Evolutionary conservation across 208 protist species (phyloP).

Genomic region (Trypanosoma cruzi): DNA sequence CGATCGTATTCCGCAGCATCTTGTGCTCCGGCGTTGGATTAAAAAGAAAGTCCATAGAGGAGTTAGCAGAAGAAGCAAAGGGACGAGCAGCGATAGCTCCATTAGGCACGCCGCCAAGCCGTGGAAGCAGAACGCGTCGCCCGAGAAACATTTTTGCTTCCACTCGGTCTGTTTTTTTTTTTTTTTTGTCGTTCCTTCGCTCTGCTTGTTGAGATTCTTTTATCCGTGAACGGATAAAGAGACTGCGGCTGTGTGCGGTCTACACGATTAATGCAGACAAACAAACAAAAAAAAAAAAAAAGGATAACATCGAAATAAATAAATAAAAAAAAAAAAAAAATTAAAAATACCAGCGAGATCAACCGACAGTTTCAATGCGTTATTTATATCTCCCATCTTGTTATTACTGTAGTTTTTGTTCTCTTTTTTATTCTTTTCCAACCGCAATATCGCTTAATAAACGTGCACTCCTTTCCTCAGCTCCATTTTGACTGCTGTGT

Average conservation of each 20-base stretch:
- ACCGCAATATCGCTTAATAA: no score
- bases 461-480: no score
- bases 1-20: slow-evolving; percentile 61
- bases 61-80: slow-evolving; percentile 15
- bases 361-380: not conserved
- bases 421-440: not conserved
- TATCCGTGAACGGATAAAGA: no score
- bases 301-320: no score
- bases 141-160: not conserved
- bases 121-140: not conserved
- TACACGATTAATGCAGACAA: no score
- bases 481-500: not conserved
- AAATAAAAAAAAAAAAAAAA: not conserved
- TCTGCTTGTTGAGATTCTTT: not conserved
- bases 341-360: no score
- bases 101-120: not conserved
- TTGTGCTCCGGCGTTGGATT: slow-evolving; percentile 73
- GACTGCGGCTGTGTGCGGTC: no score
- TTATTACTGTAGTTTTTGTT: not conserved
- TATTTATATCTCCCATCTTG: not conserved
- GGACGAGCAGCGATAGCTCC: not conserved
- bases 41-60: slow-evolving; percentile 39
- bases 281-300: no score
- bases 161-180: not conserved
- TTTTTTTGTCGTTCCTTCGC: not conserved